Percentiles rank a stretch among this genome's conserved stretches.
These are phyloP conservation scores for Angophora floribunda DNA, from an alignment of 345 rosid species.

Conservation along the genomic window DNA sequence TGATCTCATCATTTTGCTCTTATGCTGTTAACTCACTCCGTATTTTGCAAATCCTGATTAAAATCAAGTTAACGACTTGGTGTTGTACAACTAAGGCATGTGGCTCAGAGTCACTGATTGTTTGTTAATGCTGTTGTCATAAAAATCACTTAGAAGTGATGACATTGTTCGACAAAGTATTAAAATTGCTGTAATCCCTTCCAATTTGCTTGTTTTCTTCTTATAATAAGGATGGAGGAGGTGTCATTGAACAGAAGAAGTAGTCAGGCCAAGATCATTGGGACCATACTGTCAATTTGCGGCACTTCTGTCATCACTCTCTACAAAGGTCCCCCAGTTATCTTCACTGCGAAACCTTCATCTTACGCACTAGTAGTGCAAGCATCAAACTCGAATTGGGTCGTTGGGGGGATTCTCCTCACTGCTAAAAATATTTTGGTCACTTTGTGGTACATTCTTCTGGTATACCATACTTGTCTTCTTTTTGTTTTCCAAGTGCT, in stretches of 20 bases:
- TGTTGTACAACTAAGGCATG: not conserved
- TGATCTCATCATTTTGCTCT: not conserved
- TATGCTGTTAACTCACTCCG: not conserved
- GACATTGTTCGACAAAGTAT: too few species aligned
- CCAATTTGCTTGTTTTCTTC: not conserved
- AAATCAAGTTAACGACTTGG: not conserved
- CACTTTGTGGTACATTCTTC: conserved; percentile 16
- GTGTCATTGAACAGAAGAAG: conserved; percentile 11
- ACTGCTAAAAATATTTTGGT: conserved; percentile 8
- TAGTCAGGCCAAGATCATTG: conserved; percentile 30
- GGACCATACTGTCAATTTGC: conserved; percentile 27
- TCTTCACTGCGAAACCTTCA: not conserved
- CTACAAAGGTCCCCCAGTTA: conserved; percentile 28
- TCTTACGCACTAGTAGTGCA: conserved; percentile 2
- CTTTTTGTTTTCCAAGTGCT: not conserved
- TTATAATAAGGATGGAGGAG: conserved; percentile 22
- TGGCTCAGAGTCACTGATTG: not conserved
- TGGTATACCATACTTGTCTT: not conserved
- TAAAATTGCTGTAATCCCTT: not conserved
- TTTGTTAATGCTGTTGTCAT: not conserved
- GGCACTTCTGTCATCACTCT: conserved; percentile 39
- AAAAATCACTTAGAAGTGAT: not conserved
- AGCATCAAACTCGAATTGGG: conserved; percentile 32
- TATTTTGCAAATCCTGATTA: not conserved
- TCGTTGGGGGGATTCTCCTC: conserved; percentile 30